Conservation (phyloP, 2,329 filamentous ascomycete species). For the Sphaerulina vaccinii region DNA sequence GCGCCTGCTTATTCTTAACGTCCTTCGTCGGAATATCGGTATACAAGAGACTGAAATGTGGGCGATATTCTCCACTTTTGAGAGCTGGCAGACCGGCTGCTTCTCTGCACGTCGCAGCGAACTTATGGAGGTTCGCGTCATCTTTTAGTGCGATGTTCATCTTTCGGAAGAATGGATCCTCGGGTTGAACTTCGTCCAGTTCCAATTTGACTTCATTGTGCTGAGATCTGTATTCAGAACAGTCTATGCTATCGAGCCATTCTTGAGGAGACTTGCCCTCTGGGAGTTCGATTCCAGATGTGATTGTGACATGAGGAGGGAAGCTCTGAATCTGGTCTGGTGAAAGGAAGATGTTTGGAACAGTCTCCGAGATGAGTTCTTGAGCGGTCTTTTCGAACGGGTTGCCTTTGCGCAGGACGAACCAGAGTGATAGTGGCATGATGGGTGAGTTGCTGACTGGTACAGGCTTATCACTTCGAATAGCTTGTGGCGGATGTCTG, state of each 20-base stretch:
- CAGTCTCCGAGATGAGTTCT: slow-evolving; percentile 30
- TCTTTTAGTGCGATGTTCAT: slow-evolving; percentile 26
- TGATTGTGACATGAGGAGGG: slow-evolving; percentile 27
- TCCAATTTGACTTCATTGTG: slow-evolving; percentile 28
- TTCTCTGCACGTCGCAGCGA: slow-evolving; percentile 18
- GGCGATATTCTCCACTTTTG: slow-evolving; percentile 17
- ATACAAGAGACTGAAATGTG: slow-evolving; percentile 27
- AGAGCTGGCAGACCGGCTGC: slow-evolving; percentile 13
- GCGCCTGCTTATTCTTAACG: slow-evolving; percentile 23
- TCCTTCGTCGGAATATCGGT: slow-evolving; percentile 25
- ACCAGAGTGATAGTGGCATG: slow-evolving; percentile 27
- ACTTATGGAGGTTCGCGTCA: slow-evolving; percentile 19
- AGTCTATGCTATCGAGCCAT: slow-evolving; percentile 23
- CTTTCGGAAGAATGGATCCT: slow-evolving; percentile 27
- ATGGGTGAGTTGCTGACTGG: neutral
- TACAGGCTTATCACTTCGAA: neutral
- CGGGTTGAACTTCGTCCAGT: slow-evolving; percentile 25
- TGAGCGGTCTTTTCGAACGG: slow-evolving; percentile 27
- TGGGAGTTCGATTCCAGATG: slow-evolving; percentile 19
- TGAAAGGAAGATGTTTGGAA: slow-evolving; percentile 25
- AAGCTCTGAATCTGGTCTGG: slow-evolving; percentile 18
- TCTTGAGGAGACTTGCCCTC: slow-evolving; percentile 22
- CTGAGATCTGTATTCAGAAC: slow-evolving; percentile 19
- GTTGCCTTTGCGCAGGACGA: slow-evolving; percentile 21
- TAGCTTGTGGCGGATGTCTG: neutral